Evolutionary conservation across 164 flowering plant species (phyloP), one percentile per base, ranked within the genome.

Genomic region (Berberis vulgaris): DNA sequence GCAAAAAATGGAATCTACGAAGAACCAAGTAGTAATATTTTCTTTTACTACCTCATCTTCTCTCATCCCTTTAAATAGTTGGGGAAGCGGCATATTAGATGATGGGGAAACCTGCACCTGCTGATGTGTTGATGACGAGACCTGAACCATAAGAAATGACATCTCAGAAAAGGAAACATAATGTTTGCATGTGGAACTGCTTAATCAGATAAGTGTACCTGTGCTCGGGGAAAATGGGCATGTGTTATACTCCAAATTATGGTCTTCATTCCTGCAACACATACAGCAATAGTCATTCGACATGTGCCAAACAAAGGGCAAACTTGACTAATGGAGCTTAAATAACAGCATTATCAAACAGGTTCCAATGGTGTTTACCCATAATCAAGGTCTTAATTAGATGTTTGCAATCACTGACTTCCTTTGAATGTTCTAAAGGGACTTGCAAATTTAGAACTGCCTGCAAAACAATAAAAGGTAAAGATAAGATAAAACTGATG

Each of bases 161-260:
- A 65, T 69, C 54, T 26, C 26, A 26, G 68, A 67, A 70, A 39
- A 58, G 60, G 42, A 46, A 59, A 54, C 6, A 42, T 54, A 47
- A 58, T 49, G 43, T 38, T 7, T 45, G 41, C 65, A 61, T 40
- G n/a, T 43, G 60, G 6, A 61, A 59, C 54, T 41, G 60, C 38
- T 3, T 26, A 49, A 61, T 43, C 56, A 71, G 59, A 41, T 47
- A 61, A 38, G 43, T 41, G 65, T 65, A 89, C 98, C 96, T 90
- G 97, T 12, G 86, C 71, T 55, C 96, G 86, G 12, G 98, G 96
- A 68, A 81, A 54, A 84, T 88, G 88, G 39, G 88, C 88, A 84
- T 95, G 89, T 6, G 98, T 89, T 65, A 95, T 91, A 70, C 97
- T 95, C 99, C 99, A 95, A 41, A 91, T 83, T 54, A 95, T 86